Percentiles rank a stretch among this genome's conserved stretches.
Conservation (phyloP, 139 green algal genomes). For the Spirogloea muscicola region DNA sequence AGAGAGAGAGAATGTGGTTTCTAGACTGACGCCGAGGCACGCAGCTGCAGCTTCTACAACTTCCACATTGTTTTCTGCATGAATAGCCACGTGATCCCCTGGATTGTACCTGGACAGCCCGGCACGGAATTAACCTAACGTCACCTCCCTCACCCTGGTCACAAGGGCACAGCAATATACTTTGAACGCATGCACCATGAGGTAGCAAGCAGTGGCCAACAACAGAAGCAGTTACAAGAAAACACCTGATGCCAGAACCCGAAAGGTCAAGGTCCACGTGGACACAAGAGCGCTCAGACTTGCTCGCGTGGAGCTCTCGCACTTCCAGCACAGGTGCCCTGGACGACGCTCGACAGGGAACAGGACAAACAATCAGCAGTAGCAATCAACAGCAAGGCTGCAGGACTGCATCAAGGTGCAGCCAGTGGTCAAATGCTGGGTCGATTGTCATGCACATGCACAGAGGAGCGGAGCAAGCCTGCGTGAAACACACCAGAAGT, state of each 20-base stretch:
- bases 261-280: conserved; percentile 8
- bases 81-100: conserved; percentile 89
- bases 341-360: neutral
- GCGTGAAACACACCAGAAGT: too few species aligned
- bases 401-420: neutral
- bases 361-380: neutral
- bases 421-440: neutral
- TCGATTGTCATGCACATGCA: too few species aligned
- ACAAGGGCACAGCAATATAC: neutral
- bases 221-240: too few species aligned
- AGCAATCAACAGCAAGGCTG: neutral
- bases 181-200: neutral
- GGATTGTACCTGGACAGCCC: conserved; percentile 59
- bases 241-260: neutral
- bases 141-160: too few species aligned
- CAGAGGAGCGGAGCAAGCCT: too few species aligned
- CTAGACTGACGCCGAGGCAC: conserved; percentile 58
- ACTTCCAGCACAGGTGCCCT: neutral
- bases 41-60: conserved; percentile 66
- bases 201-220: too few species aligned
- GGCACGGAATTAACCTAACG: neutral
- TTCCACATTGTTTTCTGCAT: conserved; percentile 66
- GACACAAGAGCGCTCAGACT: neutral
- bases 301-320: neutral
- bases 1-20: conserved; percentile 57